Base-by-base conservation (phyloP, 495 filamentous ascomycete genomes). In the Tuber brumale region DNA sequence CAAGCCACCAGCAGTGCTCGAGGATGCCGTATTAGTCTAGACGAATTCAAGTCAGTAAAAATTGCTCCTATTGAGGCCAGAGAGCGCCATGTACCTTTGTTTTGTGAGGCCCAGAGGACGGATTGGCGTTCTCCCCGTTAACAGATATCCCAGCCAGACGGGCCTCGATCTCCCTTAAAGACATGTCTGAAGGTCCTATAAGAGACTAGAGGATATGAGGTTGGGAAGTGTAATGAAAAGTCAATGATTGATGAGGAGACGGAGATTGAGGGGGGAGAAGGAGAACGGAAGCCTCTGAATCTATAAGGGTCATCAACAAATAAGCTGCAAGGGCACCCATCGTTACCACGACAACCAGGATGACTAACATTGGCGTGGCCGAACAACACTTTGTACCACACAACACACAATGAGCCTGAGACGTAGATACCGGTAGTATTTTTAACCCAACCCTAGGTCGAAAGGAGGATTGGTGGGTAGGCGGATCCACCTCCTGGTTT, bases 71-170 rank as follows among this genome's bases (percentile, higher is more conserved):
- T 27, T 75, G 41, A 27, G 35, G 57, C 48, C 51, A 21, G 46
- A 39, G 66, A 39, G 66, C 23, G 35, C 69, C 72, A 78, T 76
- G 27, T 85, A 93, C 92, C 89, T 94, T 95, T 41, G 88, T 84
- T 84, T 94, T 95, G 69, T 87, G 85, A 35, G n/a, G 12, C 79
- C 90, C 89, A 43, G 86, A 85, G 45, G 82, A 85, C 69, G 83
- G 86, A 77, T 87, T 85, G 48, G 84, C 83, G 66, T 92, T 93
- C 81, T 95, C 93, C 81, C 94, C 93, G 78, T 91, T 92, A 48
- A 97, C 90, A 27, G 92, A 90, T 83, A 95, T 85, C 79, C 89
- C 90, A 88, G 94, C 93, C 81, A 97, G 91, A 72, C 92, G 91
- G 85, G 92, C 86, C 83, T 97, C 93, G 21, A 97, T 84, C 61